Percentiles rank a stretch among this genome's conserved stretches.
phyloP scores from a whole-genome alignment of 208 protist species.

The Leishmania turanica region DNA sequence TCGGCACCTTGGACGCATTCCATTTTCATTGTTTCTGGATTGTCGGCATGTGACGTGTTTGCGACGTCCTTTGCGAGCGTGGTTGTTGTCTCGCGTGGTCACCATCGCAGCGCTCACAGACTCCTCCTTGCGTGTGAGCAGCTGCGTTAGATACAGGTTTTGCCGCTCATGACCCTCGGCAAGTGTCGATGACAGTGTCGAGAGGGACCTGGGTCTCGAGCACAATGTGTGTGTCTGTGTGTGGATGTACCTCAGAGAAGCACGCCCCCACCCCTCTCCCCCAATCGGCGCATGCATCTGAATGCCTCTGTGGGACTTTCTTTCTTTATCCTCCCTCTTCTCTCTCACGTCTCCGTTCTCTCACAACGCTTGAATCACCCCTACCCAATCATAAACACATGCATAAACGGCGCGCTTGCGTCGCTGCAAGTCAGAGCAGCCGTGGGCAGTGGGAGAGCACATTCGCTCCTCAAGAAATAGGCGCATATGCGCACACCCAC shows the following conservation, averaged over 20 bases:
- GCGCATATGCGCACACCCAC: neutral
- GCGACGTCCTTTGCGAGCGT: neutral
- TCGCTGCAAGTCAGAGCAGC: neutral
- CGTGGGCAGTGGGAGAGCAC: neutral
- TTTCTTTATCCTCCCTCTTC: neutral
- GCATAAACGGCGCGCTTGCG: neutral
- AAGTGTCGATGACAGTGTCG: neutral
- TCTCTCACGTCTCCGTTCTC: neutral
- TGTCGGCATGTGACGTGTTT: neutral
- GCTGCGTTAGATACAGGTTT: neutral
- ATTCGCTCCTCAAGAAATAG: neutral
- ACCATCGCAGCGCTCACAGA: neutral
- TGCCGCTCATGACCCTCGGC: neutral
- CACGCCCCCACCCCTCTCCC: neutral
- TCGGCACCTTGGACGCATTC: neutral
- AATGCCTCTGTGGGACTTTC: neutral
- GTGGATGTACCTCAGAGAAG: neutral
- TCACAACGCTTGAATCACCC: neutral
- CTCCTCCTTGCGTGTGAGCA: neutral
- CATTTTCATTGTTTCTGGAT: neutral
- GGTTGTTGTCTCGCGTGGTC: neutral
- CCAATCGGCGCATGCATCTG: neutral
- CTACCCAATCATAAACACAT: neutral
- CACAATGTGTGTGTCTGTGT: neutral
- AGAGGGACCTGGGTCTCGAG: neutral